Evolutionary conservation across 768 basidiomycete genomes (phyloP), one percentile per base, ranked within the genome.

Genomic region (Rubroboletus pulcherrimus): DNA sequence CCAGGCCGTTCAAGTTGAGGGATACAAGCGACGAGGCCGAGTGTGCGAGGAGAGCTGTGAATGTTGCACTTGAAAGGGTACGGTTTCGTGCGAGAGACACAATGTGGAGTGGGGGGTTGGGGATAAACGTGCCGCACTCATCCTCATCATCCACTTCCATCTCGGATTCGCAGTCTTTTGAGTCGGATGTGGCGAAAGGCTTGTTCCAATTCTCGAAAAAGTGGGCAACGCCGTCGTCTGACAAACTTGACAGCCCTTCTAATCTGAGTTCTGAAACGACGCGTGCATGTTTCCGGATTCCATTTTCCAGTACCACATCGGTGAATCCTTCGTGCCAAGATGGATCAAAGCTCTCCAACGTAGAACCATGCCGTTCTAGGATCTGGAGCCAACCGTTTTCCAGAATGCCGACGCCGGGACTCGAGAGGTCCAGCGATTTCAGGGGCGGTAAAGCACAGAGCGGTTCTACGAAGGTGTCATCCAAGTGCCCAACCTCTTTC

Each of bases 1-100:
- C 86, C 83, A 89, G 85, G 3, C 89, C 86, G 50, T 93, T 92
- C 64, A 98, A 79, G 58, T 80, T 81, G 26, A 98, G 76, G 26
- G 75, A 69, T 51, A 77, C 74, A 14, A 98, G 72, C 11, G 73
- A 70, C 9, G 55, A 44, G 2, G 86, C 86, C 7, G 89, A 91
- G 65, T 93, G 90, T 14, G 70, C 64, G 26, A 96, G 67, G n/a
- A 93, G 60, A 6, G 85, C 82, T 0, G 59, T 58, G 6, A 97
- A 78, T 0, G 93, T 80, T 1, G 71, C 69, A 10, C 73, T 75
- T 5, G 75, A 74, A 3, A 91, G 75, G 11, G 69, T 68, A 43
- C 76, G 74, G 62, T 88, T 89, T 37, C 90, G 82, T 15, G 86
- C 80, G 3, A 92, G 61, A 63, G 89, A 82, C 34, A 93, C 62